These are phyloP conservation scores for Xylariaceae sp. DNA, from an alignment of 2,329 filamentous ascomycete genomes.

Conservation along the genomic window DNA sequence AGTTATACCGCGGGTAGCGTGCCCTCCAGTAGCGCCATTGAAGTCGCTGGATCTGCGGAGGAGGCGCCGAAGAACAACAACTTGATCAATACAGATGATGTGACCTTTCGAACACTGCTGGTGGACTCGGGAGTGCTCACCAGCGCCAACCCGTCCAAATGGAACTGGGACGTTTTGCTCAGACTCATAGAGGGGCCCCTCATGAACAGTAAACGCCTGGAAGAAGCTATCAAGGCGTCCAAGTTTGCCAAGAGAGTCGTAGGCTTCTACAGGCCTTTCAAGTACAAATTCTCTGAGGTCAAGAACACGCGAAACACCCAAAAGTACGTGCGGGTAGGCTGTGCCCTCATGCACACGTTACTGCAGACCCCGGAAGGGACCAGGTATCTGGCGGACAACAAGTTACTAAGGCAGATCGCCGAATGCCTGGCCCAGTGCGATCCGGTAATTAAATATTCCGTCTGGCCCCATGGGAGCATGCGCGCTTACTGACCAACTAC, in stretches of 20 bases:
- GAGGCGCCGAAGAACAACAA: constrained; percentile 47
- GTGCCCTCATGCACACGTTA: constrained; percentile 77
- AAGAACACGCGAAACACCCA: constrained; percentile 89
- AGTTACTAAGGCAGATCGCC: constrained; percentile 84
- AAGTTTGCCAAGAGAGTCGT: constrained; percentile 94
- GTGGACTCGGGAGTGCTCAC: constrained; percentile 80
- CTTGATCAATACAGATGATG: constrained; percentile 48
- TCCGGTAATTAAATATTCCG: constrained; percentile 49
- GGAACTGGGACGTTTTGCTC: constrained; percentile 93
- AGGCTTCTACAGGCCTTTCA: constrained; percentile 94
- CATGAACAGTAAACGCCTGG: constrained; percentile 81
- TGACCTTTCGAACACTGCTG: constrained; percentile 55
- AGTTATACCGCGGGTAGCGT: constrained; percentile 30
- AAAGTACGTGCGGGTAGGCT: constrained; percentile 86
- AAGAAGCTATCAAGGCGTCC: constrained; percentile 88
- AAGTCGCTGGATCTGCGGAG: constrained; percentile 43
- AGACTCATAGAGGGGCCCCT: constrained; percentile 89
- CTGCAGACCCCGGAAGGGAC: constrained; percentile 80
- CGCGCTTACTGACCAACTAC: constrained; percentile 11
- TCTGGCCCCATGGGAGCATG: not conserved
- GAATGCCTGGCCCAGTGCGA: constrained; percentile 95
- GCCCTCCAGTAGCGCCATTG: constrained; percentile 36
- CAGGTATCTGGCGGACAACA: constrained; percentile 82
- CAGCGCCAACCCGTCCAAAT: constrained; percentile 86
- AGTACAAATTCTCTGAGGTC: constrained; percentile 86